These are phyloP conservation scores for Polysphondylium violaceum DNA, from an alignment of 78 protist species.

Conservation along the genomic window DNA sequence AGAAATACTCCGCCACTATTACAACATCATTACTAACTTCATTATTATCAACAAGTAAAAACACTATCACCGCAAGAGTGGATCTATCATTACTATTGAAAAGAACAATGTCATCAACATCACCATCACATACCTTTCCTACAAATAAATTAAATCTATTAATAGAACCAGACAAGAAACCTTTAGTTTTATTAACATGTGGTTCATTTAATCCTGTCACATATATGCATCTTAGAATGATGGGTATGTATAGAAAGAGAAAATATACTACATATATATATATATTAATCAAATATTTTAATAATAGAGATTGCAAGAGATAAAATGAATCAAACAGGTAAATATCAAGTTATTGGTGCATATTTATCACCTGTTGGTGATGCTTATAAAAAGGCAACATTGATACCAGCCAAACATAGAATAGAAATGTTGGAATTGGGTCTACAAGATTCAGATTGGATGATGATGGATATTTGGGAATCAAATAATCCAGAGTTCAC, in stretches of 20 bases:
- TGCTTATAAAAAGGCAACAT: slow-evolving; percentile 67
- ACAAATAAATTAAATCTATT: not conserved
- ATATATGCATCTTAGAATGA: slow-evolving; percentile 74
- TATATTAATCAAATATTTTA: not conserved
- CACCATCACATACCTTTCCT: not conserved
- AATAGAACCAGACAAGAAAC: slow-evolving; percentile 14
- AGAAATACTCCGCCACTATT: no score
- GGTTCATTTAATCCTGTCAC: slow-evolving; percentile 78
- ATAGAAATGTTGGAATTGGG: slow-evolving; percentile 3
- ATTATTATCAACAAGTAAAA: no score
- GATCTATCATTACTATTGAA: no score
- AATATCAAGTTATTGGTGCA: slow-evolving; percentile 63
- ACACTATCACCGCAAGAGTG: no score
- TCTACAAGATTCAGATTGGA: slow-evolving; percentile 38
- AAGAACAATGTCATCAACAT: no score
- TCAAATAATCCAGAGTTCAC: slow-evolving; percentile 23
- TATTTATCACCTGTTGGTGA: slow-evolving; percentile 79
- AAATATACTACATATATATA: not conserved
- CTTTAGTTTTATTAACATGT: slow-evolving; percentile 35
- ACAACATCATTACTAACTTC: no score
- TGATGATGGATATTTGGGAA: slow-evolving; percentile 56
- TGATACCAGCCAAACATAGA: slow-evolving; percentile 38
- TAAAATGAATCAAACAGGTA: not conserved
- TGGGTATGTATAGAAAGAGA: slow-evolving; percentile 38
- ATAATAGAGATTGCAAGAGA: slow-evolving; percentile 48